Base-by-base conservation (phyloP, 2,329 filamentous ascomycete genomes). In the Claviceps monticola region DNA sequence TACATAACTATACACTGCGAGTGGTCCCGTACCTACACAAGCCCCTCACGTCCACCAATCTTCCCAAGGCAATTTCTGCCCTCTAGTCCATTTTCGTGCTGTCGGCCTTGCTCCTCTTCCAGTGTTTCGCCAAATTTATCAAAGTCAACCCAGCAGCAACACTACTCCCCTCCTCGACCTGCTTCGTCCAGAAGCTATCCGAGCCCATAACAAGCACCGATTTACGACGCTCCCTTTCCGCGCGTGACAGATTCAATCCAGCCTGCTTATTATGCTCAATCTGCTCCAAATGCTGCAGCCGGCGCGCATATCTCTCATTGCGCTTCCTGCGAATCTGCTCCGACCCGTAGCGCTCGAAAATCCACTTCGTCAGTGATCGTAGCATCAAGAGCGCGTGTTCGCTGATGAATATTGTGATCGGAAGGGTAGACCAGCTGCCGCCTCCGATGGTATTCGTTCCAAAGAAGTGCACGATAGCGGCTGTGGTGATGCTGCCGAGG, bases 381-480 rank as follows among this genome's bases (percentile, higher is more conserved):
- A 84, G 69, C 6, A 80, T 65, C 4, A 89, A 73, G 59, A 86
- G 86, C 29, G 83, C 67, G 61, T 89, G 86, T 62, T 89, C 85
- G 52, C 82, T 80, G 62, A 87, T 75, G 63, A 89, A 84, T 42
- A 89, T 80, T 0, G 79, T 78, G 23, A 88, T 71, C 9, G 88
- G 74, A 0, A 89, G 70, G 1, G 77, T 80, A 72, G 79, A 83
- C 63, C 77, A 83, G 52, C 74, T 76, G 55, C 84, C 75, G 66
- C 56, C 72, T 62, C 51, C 76, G 68, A 56, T 71, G 49, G 76
- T 71, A 53, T 81, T 78, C 29, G 55, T 59, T 55, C 78, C 78
- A 64, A 89, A 89, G 61, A 89, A 76, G 63, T 88, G 86, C 3
- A 86, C 82, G 26, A 88, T 76, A 0, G 85, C 83, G 0, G 83